Conservation (phyloP, 2,329 filamentous ascomycete species). For the Phoma herbarum region DNA sequence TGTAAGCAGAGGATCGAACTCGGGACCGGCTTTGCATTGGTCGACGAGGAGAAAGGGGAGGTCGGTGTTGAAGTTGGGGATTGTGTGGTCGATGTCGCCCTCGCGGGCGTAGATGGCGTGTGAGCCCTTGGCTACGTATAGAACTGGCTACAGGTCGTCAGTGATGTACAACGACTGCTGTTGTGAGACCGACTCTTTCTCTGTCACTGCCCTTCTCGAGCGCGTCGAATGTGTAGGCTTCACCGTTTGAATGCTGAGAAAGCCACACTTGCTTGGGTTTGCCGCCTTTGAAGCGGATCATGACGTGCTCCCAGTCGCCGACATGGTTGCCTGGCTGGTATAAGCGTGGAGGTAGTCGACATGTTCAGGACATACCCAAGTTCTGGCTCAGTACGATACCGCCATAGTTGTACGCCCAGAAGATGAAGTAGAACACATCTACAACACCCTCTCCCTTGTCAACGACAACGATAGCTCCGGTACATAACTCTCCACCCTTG, state of each 20-base stretch:
- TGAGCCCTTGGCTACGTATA: constrained; percentile 66
- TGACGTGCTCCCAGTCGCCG: constrained; percentile 71
- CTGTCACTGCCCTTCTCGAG: constrained; percentile 60
- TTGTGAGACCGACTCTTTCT: constrained; percentile 42
- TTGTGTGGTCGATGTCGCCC: constrained; percentile 68
- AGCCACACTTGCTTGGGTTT: constrained; percentile 65
- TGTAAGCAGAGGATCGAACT: constrained; percentile 66
- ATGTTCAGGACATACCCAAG: constrained; percentile 28
- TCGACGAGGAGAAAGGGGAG: constrained; percentile 56
- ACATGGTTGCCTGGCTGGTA: constrained; percentile 60
- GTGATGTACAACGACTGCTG: neutral
- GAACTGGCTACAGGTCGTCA: constrained; percentile 44
- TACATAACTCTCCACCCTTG: constrained; percentile 48
- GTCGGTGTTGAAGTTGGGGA: constrained; percentile 65
- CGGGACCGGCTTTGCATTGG: constrained; percentile 61
- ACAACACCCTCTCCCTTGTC: constrained; percentile 61
- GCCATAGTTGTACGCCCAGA: constrained; percentile 64
- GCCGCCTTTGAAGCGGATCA: constrained; percentile 68
- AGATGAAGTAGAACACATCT: constrained; percentile 69
- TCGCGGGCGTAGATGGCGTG: constrained; percentile 69
- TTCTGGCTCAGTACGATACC: constrained; percentile 56
- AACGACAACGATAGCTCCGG: constrained; percentile 62
- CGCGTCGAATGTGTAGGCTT: constrained; percentile 66
- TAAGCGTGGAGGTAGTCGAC: neutral
- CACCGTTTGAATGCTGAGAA: constrained; percentile 66